Percentiles rank a stretch among this genome's conserved stretches.
These are phyloP conservation scores for Cubamyces lactineus DNA, from an alignment of 768 basidiomycete genomes.

Conservation along the genomic window DNA sequence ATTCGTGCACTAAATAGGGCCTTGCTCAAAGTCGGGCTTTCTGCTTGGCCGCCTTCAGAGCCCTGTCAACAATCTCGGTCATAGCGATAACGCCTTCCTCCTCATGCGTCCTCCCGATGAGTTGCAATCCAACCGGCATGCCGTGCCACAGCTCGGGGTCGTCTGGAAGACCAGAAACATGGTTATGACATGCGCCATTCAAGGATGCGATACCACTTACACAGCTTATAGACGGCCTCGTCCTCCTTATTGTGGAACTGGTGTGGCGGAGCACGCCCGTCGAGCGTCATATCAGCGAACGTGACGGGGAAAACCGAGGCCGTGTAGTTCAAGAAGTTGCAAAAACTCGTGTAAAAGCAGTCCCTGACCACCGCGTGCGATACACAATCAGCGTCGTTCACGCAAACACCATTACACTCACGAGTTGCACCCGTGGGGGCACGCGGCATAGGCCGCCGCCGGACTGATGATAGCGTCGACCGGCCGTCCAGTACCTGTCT, in stretches of 20 bases:
- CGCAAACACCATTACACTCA: slow-evolving; percentile 25
- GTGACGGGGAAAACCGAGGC: slow-evolving; percentile 52
- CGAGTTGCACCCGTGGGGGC: slow-evolving; percentile 49
- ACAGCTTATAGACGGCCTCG: slow-evolving; percentile 46
- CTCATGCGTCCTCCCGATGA: slow-evolving; percentile 50
- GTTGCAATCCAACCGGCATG: slow-evolving; percentile 52
- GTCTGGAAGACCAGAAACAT: slow-evolving; percentile 34
- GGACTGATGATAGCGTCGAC: slow-evolving; percentile 57
- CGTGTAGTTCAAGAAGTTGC: slow-evolving; percentile 53
- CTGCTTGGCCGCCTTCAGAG: slow-evolving; percentile 33
- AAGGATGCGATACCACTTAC: slow-evolving; percentile 37
- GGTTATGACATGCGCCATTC: no score
- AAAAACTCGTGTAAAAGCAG: slow-evolving; percentile 49
- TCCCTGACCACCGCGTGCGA: slow-evolving; percentile 32
- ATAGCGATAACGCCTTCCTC: slow-evolving; percentile 57
- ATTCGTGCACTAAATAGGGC: no score
- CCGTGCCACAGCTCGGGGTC: slow-evolving; percentile 48
- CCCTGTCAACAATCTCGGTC: slow-evolving; percentile 47
- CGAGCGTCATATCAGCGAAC: slow-evolving; percentile 45
- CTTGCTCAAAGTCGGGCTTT: not conserved
- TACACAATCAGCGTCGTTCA: slow-evolving; percentile 14
- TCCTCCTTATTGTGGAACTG: slow-evolving; percentile 49
- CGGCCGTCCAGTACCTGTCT: slow-evolving; percentile 52
- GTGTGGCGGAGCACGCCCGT: slow-evolving; percentile 39
- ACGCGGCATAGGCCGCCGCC: slow-evolving; percentile 45